Percentiles rank a stretch among this genome's conserved stretches.
Evolutionary conservation across 805 yeast species (phyloP).

Genomic region (Cyberlindnera maclurae): DNA sequence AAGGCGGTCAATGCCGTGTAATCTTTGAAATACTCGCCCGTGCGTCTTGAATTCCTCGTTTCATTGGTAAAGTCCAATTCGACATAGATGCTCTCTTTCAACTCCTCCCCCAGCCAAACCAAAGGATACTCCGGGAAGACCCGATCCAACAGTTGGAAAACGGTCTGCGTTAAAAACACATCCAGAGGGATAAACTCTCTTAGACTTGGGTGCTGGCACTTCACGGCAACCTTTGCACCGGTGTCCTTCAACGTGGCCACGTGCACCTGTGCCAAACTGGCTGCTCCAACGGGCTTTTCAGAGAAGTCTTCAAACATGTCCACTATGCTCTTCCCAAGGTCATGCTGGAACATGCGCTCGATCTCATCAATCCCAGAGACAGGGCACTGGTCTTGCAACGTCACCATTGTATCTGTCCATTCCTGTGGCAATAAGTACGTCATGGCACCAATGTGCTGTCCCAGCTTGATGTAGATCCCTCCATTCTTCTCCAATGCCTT

Average conservation of each 20-base stretch:
- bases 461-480: constrained; percentile 88
- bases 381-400: constrained; percentile 89
- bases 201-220: constrained; percentile 87
- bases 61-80: constrained; percentile 87
- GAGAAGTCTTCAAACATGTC: constrained; percentile 66
- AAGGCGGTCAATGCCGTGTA: constrained; percentile 62
- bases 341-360: constrained; percentile 55
- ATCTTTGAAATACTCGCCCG: constrained; percentile 57
- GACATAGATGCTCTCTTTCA: constrained; percentile 78
- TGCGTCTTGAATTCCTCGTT: constrained; percentile 70
- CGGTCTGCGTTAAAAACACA: constrained; percentile 66
- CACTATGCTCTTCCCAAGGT: constrained; percentile 51
- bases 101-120: constrained; percentile 92
- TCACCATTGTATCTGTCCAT: constrained; percentile 94
- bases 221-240: constrained; percentile 82
- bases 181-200: constrained; percentile 88
- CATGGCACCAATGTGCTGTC: constrained; percentile 91
- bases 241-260: constrained; percentile 49
- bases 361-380: constrained; percentile 66
- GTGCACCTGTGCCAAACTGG: constrained; percentile 95
- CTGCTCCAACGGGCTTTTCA: constrained; percentile 82
- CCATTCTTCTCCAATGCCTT: constrained; percentile 79
- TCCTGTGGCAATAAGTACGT: constrained; percentile 85
- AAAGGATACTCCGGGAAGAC: constrained; percentile 92
- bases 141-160: constrained; percentile 63